Evolutionary conservation across 2,329 filamentous ascomycete genomes (phyloP), one percentile per base, ranked within the genome.

Genomic region (Ceratocystis eucalypticola): DNA sequence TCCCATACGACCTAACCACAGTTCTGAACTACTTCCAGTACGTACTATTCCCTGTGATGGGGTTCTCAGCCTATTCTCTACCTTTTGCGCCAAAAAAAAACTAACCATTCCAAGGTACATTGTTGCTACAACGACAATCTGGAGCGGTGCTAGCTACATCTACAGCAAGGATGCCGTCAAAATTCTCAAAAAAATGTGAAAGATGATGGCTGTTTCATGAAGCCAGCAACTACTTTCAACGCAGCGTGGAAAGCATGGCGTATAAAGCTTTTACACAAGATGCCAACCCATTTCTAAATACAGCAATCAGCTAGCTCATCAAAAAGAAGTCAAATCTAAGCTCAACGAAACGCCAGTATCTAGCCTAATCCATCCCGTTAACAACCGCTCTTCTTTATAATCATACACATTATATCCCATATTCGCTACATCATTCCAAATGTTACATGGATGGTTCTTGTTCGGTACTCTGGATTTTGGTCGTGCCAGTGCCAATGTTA

Each of bases 131-230:
- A 99, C 94, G 3, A 99, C 94, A 0, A 76, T 96, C 5, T 97
- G 92, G 89, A 96, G 91, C 69, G 94, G 94, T 6, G 80, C 92
- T 15, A 96, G 92, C 75, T 99, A 99, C 74, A 81, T 96, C 5
- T 95, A 88, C 74, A 89, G 85, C 70, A 96, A 94, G 74, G 88
- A 96, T 71, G 93, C 91, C 0, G 92, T 97, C 41, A 95, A 88
- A 75, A 96, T 97, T 66, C 74, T 97, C 53, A 75, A 73, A 63
- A 72, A 74, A 68, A 68, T 66, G 12, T 50, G 22, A 59, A 15
- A 37, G 55, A n/a, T 1, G 12, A 37, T 1, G 4, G 37, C 37
- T 15, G 22, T 15, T 50, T 8, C 3, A 25, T 3, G 7, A 28
- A 17, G 48, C 12, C 15, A 28, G 8, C 22, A 12, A 4, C 25